Percentiles rank a stretch among this genome's conserved stretches.
Conservation (phyloP, 805 yeast species). For the Candida palmyrensis region DNA sequence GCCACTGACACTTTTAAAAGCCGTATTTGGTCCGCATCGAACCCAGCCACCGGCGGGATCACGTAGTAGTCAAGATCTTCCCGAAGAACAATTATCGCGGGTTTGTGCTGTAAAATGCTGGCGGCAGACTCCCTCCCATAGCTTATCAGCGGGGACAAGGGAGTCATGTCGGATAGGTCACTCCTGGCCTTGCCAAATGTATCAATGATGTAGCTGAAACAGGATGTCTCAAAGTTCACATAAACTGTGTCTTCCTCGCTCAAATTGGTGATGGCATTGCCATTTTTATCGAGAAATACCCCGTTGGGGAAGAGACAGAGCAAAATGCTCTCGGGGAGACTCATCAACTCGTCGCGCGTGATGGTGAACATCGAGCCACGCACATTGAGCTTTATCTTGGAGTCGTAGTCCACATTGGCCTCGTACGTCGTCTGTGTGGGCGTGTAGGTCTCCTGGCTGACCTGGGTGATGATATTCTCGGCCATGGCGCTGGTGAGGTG, state of each 20-base stretch:
- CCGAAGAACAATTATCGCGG: constrained; percentile 84
- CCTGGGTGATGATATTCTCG: constrained; percentile 67
- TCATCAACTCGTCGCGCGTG: constrained; percentile 84
- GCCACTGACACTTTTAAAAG: constrained; percentile 72
- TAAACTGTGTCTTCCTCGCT: constrained; percentile 76
- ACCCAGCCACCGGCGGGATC: constrained; percentile 65
- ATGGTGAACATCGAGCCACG: constrained; percentile 72
- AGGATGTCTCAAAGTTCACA: constrained; percentile 81
- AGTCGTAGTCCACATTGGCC: constrained; percentile 45
- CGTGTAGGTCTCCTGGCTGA: constrained; percentile 36
- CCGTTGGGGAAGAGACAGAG: constrained; percentile 89
- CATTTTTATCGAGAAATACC: constrained; percentile 71
- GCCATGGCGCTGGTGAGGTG: constrained; percentile 28
- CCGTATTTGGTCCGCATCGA: constrained; percentile 55
- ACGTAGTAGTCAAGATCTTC: constrained; percentile 95
- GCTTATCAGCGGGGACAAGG: constrained; percentile 30
- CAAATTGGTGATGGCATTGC: constrained; percentile 71
- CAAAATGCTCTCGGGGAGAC: constrained; percentile 84
- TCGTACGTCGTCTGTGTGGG: constrained; percentile 20
- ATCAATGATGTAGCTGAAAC: constrained; percentile 78
- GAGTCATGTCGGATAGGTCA: constrained; percentile 35
- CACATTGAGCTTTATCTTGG: constrained; percentile 70
- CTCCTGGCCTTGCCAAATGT: constrained; percentile 66
- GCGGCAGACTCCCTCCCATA: constrained; percentile 34
- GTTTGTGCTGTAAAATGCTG: constrained; percentile 69